These are phyloP conservation scores for Croton laevigatus DNA, from an alignment of 441 rosid species.

Conservation along the genomic window DNA sequence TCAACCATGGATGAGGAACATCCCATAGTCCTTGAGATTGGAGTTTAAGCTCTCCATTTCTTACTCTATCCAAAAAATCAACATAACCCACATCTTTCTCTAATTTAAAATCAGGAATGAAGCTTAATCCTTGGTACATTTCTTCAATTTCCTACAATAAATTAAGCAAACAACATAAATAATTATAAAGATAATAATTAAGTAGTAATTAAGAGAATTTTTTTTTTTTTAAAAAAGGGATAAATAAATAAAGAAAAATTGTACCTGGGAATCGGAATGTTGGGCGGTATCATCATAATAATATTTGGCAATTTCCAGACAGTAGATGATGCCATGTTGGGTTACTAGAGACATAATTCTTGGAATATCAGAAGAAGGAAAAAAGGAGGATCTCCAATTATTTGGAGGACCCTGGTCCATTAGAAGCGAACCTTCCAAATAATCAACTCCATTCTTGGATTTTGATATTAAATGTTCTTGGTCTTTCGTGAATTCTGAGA, in stretches of 20 bases:
- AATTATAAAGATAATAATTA: no score
- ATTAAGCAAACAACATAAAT: not conserved
- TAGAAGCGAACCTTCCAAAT: constrained; percentile 75
- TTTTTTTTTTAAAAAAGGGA: not conserved
- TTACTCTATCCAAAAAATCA: constrained; percentile 76
- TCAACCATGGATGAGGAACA: constrained; percentile 98
- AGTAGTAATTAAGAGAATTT: not conserved
- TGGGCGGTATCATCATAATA: constrained; percentile 53
- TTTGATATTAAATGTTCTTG: constrained; percentile 74
- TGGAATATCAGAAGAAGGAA: constrained; percentile 51
- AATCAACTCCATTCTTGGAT: constrained; percentile 47
- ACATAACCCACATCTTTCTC: constrained; percentile 57
- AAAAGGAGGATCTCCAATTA: constrained; percentile 78
- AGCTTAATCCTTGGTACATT: constrained; percentile 39
- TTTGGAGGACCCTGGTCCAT: constrained; percentile 58
- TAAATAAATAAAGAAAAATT: no score
- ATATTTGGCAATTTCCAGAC: constrained; percentile 76
- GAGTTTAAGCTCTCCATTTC: constrained; percentile 62
- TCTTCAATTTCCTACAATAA: constrained; percentile 43
- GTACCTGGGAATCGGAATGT: constrained; percentile 37
- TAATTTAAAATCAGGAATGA: constrained; percentile 42
- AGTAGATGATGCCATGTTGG: constrained; percentile 61
- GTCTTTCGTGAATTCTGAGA: constrained; percentile 65
- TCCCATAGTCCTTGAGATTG: constrained; percentile 73
- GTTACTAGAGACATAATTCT: constrained; percentile 52